Evolutionary conservation across 2,329 filamentous ascomycete genomes (phyloP).

Genomic region (Domatiomyces catenatus): DNA sequence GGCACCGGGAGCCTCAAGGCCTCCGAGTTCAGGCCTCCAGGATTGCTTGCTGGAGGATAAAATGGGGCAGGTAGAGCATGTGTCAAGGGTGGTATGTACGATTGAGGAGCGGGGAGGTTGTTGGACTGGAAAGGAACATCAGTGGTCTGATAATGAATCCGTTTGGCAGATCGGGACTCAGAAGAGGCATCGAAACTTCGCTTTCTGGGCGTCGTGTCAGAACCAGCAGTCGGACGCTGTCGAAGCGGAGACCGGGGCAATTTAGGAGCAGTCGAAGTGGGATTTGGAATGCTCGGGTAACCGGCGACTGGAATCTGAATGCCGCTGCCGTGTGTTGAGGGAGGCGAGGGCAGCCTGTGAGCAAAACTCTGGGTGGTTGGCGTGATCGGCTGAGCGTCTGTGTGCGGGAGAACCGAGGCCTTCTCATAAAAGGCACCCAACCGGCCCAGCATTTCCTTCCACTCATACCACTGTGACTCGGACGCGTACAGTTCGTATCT

Average conservation of each 20-base stretch:
- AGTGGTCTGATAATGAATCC: conserved; percentile 18
- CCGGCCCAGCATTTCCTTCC: conserved; percentile 67
- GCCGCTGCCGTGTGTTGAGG: conserved; percentile 8
- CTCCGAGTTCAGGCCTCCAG: not conserved
- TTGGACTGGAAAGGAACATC: not conserved
- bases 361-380: conserved; percentile 24
- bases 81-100: conserved; percentile 3
- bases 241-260: conserved; percentile 13
- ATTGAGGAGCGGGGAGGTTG: conserved; percentile 7
- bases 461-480: conserved; percentile 69
- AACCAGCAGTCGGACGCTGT: conserved; percentile 4
- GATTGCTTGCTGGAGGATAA: not conserved
- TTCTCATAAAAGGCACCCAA: conserved; percentile 73
- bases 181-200: conserved; percentile 41
- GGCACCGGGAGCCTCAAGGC: conserved; percentile 3
- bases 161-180: conserved; percentile 44
- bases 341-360: conserved; percentile 16
- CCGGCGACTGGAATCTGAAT: conserved; percentile 1
- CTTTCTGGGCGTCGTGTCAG: conserved; percentile 36
- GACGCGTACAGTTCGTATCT: conserved; percentile 83
- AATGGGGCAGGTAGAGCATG: not conserved
- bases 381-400: conserved; percentile 14
- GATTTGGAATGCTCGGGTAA: conserved; percentile 14
- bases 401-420: conserved; percentile 37
- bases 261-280: conserved; percentile 8